Evolutionary conservation across 768 basidiomycete species (phyloP).

Genomic region (Amanita molliuscula): DNA sequence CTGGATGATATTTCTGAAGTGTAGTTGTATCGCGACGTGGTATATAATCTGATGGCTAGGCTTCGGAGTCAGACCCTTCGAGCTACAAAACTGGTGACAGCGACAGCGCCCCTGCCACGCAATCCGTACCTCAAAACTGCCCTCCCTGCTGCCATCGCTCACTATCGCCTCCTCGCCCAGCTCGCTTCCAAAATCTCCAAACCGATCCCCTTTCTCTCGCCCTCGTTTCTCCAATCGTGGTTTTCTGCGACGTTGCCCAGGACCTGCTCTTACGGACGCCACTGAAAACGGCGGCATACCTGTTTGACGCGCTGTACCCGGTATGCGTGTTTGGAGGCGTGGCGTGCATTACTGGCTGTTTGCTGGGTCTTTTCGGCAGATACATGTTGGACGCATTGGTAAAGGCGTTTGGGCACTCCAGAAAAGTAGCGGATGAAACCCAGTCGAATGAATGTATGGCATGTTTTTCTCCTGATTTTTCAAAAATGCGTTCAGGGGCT

Average conservation of each 20-base stretch:
- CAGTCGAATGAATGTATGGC: too few relatives aligned
- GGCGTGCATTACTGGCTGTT: conserved; percentile 40
- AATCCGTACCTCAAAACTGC: conserved; percentile 2
- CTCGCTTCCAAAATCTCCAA: neutral
- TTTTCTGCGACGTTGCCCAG: conserved; percentile 28
- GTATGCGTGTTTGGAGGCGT: conserved; percentile 46
- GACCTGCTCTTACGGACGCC: conserved; percentile 37
- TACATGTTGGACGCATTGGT: conserved; percentile 9
- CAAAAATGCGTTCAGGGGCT: too few relatives aligned
- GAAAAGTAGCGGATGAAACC: too few relatives aligned
- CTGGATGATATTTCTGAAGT: too few relatives aligned
- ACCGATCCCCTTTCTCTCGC: conserved; percentile 15
- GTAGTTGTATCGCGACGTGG: too few relatives aligned
- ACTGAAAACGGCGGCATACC: conserved; percentile 23
- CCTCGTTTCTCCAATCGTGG: conserved; percentile 36
- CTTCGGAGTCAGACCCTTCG: neutral
- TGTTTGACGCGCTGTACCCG: conserved; percentile 38
- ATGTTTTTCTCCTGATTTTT: too few relatives aligned
- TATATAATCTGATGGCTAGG: too few relatives aligned
- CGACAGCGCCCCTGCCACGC: neutral
- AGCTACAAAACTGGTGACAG: neutral
- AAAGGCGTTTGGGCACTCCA: neutral
- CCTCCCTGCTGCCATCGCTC: neutral
- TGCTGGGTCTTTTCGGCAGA: conserved; percentile 30
- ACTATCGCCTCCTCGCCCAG: neutral